Conservation (phyloP, 768 basidiomycete species). For the Russula lepida region DNA sequence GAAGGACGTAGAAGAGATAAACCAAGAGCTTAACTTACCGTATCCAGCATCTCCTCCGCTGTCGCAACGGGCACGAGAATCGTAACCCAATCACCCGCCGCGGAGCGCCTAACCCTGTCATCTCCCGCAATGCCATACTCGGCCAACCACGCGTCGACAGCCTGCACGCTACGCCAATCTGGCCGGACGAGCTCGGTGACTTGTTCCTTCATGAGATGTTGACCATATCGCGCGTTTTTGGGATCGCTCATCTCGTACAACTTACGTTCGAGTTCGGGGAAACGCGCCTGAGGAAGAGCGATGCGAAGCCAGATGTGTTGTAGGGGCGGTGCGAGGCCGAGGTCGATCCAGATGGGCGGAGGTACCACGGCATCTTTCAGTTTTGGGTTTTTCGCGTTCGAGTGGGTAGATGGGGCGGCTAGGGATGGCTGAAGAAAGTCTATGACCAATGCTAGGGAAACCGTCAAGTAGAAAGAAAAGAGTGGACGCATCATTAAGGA, state of each 20-base stretch:
- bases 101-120: constrained; percentile 37
- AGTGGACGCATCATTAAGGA: constrained; percentile 8
- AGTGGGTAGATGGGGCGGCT: not conserved
- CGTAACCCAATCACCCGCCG: constrained; percentile 63
- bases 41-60: constrained; percentile 65
- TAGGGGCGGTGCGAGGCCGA: constrained; percentile 36
- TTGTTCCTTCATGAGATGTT: constrained; percentile 51
- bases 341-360: constrained; percentile 43
- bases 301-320: constrained; percentile 44
- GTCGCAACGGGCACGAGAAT: constrained; percentile 47
- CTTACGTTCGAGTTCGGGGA: constrained; percentile 21
- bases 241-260: constrained; percentile 25
- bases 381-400: not conserved
- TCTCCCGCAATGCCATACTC: constrained; percentile 42
- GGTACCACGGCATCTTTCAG: constrained; percentile 21
- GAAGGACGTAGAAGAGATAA: not conserved
- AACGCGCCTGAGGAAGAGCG: constrained; percentile 22
- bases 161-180: constrained; percentile 39
- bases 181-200: constrained; percentile 57
- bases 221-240: constrained; percentile 25
- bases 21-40: constrained; percentile 35
- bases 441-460: not conserved
- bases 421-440: not conserved
- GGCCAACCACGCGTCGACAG: constrained; percentile 55
- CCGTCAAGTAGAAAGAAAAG: not conserved